A percentile compares a stretch with the other conserved stretches of the same genome.
Conservation (phyloP, 768 basidiomycete species). For the Cytidiella melzeri region DNA sequence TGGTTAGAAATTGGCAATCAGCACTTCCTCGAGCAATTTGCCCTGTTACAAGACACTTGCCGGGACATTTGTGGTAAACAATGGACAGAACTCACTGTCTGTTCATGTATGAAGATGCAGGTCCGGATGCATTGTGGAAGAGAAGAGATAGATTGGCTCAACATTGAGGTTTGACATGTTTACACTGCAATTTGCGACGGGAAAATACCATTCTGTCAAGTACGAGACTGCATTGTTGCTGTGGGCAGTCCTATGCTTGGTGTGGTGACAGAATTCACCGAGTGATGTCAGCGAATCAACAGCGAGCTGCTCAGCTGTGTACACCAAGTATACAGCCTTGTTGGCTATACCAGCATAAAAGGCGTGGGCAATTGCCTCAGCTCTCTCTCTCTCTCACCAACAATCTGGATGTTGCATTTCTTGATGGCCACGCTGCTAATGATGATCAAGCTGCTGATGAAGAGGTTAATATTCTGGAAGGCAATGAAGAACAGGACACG, state of each 20-base stretch:
- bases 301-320: slow-evolving; percentile 5
- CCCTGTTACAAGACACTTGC: slow-evolving; percentile 19
- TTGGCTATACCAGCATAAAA: slow-evolving; percentile 7
- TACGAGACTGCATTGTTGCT: neutral
- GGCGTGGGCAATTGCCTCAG: neutral
- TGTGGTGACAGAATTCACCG: neutral
- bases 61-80: slow-evolving; percentile 17
- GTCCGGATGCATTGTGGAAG: slow-evolving; percentile 12
- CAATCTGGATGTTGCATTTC: neutral
- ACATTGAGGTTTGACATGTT: slow-evolving; percentile 20
- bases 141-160: slow-evolving; percentile 19
- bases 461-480: neutral
- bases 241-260: slow-evolving; percentile 1
- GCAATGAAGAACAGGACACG: neutral
- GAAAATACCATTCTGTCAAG: neutral
- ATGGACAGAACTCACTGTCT: slow-evolving; percentile 21
- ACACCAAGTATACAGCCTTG: slow-evolving; percentile 4
- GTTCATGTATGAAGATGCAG: slow-evolving; percentile 17
- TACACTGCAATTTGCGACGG: slow-evolving; percentile 20
- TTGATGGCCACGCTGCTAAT: neutral
- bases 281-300: slow-evolving; percentile 7
- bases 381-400: neutral
- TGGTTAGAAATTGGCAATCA: slow-evolving; percentile 20
- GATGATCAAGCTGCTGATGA: neutral
- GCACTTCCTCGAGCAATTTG: slow-evolving; percentile 24